A percentile compares a stretch with the other conserved stretches of the same genome.
Conservation (phyloP, 2,329 filamentous ascomycete genomes). For the Ascochyta viciae-villosae region DNA sequence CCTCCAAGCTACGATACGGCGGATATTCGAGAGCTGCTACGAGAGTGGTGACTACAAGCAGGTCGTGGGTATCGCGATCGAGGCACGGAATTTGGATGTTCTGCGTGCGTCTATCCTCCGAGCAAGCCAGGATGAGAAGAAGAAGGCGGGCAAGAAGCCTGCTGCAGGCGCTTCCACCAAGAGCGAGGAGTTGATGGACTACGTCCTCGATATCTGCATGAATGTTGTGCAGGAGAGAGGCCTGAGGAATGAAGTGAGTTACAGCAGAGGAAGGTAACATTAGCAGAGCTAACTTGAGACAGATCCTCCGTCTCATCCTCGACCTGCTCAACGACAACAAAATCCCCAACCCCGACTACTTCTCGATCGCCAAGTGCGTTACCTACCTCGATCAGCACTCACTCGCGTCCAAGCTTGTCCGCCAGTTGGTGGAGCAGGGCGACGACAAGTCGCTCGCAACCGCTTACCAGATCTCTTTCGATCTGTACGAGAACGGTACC, state of each 20-base stretch:
- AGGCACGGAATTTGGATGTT: constrained; percentile 90
- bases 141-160: constrained; percentile 66
- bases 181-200: constrained; percentile 95
- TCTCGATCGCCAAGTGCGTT: constrained; percentile 96
- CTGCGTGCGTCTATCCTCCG: constrained; percentile 85
- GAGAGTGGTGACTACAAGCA: constrained; percentile 87
- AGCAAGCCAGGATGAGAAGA: constrained; percentile 86
- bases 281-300: constrained; percentile 19
- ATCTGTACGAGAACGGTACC: constrained; percentile 97
- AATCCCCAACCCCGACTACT: constrained; percentile 92
- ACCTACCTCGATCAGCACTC: constrained; percentile 93
- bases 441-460: constrained; percentile 81
- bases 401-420: constrained; percentile 86
- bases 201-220: constrained; percentile 95
- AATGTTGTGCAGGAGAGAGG: constrained; percentile 93
- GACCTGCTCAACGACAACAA: constrained; percentile 93
- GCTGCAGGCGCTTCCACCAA: constrained; percentile 62
- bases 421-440: constrained; percentile 78
- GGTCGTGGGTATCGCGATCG: constrained; percentile 94
- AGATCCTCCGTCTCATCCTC: constrained; percentile 91
- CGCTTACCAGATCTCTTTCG: constrained; percentile 97
- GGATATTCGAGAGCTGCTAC: constrained; percentile 90
- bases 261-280: no score
- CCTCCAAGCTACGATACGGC: constrained; percentile 82
- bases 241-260: constrained; percentile 71